Percentiles rank a stretch among this genome's conserved stretches.
phyloP scores from a whole-genome alignment of 2,329 filamentous ascomycete species.

The Arachnopeziza araneosa region DNA sequence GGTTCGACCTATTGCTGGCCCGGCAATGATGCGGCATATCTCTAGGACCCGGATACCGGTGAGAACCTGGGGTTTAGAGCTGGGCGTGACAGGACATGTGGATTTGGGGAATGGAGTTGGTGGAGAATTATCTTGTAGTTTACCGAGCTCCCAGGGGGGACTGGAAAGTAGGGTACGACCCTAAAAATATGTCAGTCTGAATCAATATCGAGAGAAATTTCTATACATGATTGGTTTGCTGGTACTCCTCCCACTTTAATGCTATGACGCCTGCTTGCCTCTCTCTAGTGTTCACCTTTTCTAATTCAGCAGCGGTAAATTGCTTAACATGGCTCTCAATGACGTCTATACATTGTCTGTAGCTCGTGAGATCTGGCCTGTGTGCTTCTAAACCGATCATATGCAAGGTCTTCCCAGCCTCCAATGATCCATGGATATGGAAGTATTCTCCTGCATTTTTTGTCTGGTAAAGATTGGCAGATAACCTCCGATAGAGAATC shows the following conservation, averaged over 20 bases:
- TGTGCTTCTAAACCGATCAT: slow-evolving; percentile 65
- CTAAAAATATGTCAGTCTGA: slow-evolving; percentile 14
- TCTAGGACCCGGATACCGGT: slow-evolving; percentile 67
- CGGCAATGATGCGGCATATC: slow-evolving; percentile 69
- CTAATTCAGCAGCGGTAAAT: slow-evolving; percentile 50
- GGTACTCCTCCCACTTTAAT: slow-evolving; percentile 54
- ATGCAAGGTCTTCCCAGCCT: slow-evolving; percentile 61
- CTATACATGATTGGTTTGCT: slow-evolving; percentile 48
- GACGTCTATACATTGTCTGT: slow-evolving; percentile 50
- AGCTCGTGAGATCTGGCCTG: slow-evolving; percentile 54
- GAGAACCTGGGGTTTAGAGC: slow-evolving; percentile 30
- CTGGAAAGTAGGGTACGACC: slow-evolving; percentile 36
- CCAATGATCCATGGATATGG: slow-evolving; percentile 70
- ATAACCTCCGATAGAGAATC: slow-evolving; percentile 64
- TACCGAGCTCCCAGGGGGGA: slow-evolving; percentile 43
- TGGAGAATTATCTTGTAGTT: slow-evolving; percentile 37
- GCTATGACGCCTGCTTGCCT: slow-evolving; percentile 56
- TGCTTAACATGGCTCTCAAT: slow-evolving; percentile 55
- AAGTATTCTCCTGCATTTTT: slow-evolving; percentile 62
- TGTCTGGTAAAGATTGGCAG: slow-evolving; percentile 66
- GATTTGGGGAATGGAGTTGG: slow-evolving; percentile 39
- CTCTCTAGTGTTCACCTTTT: slow-evolving; percentile 49
- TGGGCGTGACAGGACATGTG: slow-evolving; percentile 1
- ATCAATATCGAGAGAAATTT: not conserved
- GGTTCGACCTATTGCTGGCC: slow-evolving; percentile 64